Conservation (phyloP, 352 stramenopile genomes). For the Pythium scleroteichum region DNA sequence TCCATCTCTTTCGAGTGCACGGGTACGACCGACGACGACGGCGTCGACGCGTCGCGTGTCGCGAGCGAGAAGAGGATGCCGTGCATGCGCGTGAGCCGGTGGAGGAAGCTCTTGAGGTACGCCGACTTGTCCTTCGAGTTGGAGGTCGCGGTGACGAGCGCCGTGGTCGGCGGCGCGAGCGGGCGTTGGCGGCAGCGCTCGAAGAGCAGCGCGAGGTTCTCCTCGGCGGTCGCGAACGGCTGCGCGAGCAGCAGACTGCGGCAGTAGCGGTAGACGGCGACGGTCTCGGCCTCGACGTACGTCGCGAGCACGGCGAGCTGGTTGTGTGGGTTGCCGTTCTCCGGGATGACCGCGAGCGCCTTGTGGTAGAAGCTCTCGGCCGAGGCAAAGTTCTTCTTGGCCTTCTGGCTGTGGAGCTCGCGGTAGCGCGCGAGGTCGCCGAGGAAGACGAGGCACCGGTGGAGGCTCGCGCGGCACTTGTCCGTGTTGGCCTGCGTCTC, state of each 20-base stretch:
- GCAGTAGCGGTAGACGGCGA: constrained; percentile 91
- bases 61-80: constrained; percentile 78
- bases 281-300: constrained; percentile 88
- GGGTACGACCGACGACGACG: constrained; percentile 17
- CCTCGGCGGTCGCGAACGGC: constrained; percentile 86
- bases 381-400: constrained; percentile 81
- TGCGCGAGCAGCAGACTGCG: constrained; percentile 80
- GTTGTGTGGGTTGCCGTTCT: constrained; percentile 87
- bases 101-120: constrained; percentile 87
- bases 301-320: constrained; percentile 83
- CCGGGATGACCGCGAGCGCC: constrained; percentile 62
- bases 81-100: constrained; percentile 84
- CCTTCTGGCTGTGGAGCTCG: constrained; percentile 80
- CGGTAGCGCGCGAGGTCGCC: constrained; percentile 80
- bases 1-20: constrained; percentile 76
- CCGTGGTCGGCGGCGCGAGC: constrained; percentile 38
- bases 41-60: constrained; percentile 12
- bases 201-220: constrained; percentile 90
- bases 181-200: constrained; percentile 82
- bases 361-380: constrained; percentile 75
- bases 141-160: constrained; percentile 37
- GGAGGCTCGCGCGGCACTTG: constrained; percentile 63
- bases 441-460: constrained; percentile 84
- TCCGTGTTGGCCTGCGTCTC: constrained; percentile 23
- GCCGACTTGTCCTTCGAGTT: constrained; percentile 76